Percentiles rank a stretch among this genome's conserved stretches.
Evolutionary conservation across 441 rosid genomes (phyloP).

Genomic region (Bruguiera hainesii): DNA sequence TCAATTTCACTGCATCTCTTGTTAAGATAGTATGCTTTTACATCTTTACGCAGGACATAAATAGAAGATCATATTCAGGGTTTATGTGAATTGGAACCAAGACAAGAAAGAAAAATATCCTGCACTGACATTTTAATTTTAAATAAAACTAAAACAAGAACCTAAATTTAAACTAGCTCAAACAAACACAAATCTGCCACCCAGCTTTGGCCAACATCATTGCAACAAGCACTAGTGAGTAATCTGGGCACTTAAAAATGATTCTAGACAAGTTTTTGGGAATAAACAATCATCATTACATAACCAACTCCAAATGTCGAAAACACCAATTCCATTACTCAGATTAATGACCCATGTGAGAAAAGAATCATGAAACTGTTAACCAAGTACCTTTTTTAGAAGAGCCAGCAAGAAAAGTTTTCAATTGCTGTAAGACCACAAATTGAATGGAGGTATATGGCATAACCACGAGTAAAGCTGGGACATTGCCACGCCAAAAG

Average conservation of each 20-base stretch:
- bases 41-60: no score
- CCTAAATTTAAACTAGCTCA: not conserved
- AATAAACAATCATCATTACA: not conserved
- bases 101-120: not conserved
- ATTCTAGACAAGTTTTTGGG: not conserved
- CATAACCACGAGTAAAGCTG: conserved; percentile 97
- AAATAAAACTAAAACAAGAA: conserved; percentile 1
- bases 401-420: conserved; percentile 81
- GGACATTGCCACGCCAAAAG: conserved; percentile 98
- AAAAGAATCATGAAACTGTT: not conserved
- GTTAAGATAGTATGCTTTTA: no score
- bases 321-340: no score
- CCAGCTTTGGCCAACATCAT: not conserved
- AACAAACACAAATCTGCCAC: not conserved
- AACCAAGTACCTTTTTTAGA: conserved; percentile 66
- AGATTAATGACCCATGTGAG: no score
- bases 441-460: conserved; percentile 93
- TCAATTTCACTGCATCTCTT: no score
- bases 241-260: not conserved
- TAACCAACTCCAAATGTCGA: no score
- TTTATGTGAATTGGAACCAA: no score
- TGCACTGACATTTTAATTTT: not conserved
- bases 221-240: not conserved
- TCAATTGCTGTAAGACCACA: conserved; percentile 73
- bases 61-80: no score